These are phyloP conservation scores for Oryza meridionalis DNA, from an alignment of 176 grass and related monocot genomes.

Conservation along the genomic window DNA sequence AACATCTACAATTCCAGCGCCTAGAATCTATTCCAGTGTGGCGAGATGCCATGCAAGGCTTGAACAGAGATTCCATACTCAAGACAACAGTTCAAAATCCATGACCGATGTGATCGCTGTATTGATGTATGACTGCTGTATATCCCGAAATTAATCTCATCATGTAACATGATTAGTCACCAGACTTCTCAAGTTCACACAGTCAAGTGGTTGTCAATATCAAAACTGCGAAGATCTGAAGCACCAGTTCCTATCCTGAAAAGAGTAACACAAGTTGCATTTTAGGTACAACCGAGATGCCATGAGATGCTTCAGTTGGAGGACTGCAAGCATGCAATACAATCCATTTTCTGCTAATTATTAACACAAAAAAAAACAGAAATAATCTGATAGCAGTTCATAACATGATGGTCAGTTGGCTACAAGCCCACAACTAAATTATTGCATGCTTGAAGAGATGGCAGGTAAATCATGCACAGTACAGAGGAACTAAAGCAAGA, in stretches of 20 bases:
- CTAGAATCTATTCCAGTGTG: constrained; percentile 27
- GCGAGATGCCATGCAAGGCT: background rate
- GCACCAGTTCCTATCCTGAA: constrained; percentile 76
- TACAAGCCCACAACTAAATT: background rate
- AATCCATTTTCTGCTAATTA: background rate
- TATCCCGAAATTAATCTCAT: background rate
- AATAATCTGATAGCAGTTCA: constrained; percentile 1
- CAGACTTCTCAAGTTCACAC: constrained; percentile 46
- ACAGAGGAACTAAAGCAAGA: background rate
- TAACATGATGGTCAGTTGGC: background rate
- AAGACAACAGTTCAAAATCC: background rate
- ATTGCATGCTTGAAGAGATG: background rate
- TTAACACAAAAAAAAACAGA: background rate
- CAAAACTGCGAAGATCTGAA: constrained; percentile 83
- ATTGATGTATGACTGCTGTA: background rate
- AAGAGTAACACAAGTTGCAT: constrained; percentile 20
- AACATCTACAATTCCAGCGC: constrained; percentile 39
- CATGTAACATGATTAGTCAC: background rate
- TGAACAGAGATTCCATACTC: too few relatives aligned
- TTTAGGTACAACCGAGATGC: background rate
- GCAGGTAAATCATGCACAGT: background rate
- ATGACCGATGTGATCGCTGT: background rate
- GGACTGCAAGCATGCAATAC: background rate
- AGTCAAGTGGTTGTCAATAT: constrained; percentile 72
- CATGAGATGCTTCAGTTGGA: background rate